Evolutionary conservation across 257 asterid genomes (phyloP).

Genomic region (Solanum okadae): DNA sequence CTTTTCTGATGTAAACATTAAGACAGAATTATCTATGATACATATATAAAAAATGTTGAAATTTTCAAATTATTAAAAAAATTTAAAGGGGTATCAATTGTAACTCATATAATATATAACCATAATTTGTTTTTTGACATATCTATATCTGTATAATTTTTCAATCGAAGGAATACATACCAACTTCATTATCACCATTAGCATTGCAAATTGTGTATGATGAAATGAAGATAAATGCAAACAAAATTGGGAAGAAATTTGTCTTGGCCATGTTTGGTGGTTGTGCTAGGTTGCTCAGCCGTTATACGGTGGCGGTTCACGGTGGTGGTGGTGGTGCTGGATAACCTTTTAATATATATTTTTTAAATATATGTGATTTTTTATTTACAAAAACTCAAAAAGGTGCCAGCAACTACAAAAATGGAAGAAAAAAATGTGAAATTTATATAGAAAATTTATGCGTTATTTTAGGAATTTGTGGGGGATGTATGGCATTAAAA

Average conservation of each 20-base stretch:
- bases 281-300: neutral
- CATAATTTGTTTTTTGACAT: neutral
- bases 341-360: neutral
- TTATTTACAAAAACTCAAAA: neutral
- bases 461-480: neutral
- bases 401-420: neutral
- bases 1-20: neutral
- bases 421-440: neutral
- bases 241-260: neutral
- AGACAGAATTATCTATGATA: neutral
- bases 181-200: constrained; percentile 12
- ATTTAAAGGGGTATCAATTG: neutral
- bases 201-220: constrained; percentile 9
- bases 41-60: neutral
- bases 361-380: neutral
- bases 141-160: neutral
- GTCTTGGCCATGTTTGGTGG: constrained; percentile 1
- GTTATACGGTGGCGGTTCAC: neutral
- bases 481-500: neutral
- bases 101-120: neutral
- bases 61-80: neutral
- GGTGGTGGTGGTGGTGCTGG: neutral
- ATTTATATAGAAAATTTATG: neutral
- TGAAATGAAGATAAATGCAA: constrained; percentile 9
- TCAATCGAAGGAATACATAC: neutral